Conservation (phyloP, 2,329 filamentous ascomycete genomes). For the Clarireedia paspali region DNA sequence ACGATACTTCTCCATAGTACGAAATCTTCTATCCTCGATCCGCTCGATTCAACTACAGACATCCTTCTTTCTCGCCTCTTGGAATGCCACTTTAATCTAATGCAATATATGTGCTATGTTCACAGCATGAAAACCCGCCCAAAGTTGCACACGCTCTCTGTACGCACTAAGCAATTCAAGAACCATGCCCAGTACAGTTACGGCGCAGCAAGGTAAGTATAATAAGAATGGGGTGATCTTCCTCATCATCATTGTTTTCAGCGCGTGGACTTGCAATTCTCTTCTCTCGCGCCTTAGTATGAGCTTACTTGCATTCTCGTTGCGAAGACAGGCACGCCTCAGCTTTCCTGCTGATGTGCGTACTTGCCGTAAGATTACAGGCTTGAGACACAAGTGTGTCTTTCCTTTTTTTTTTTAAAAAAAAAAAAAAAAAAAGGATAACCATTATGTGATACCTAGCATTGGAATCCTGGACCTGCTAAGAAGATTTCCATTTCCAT, state of each 20-base stretch:
- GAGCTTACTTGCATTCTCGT: background rate
- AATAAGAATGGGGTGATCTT: background rate
- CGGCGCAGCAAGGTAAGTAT: too few relatives aligned
- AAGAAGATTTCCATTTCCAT: too few relatives aligned
- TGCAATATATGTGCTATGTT: background rate
- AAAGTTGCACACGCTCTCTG: background rate
- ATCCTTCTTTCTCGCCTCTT: background rate
- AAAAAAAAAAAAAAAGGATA: too few relatives aligned
- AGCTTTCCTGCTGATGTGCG: background rate
- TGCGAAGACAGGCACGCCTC: background rate
- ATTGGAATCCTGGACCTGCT: too few relatives aligned
- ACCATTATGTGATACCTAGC: too few relatives aligned
- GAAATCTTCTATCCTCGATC: conserved; percentile 6
- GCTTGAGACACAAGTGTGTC: too few relatives aligned
- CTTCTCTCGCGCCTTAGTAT: background rate
- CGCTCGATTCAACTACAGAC: conserved; percentile 7
- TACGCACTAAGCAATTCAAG: background rate
- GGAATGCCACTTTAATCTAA: background rate
- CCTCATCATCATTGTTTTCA: background rate
- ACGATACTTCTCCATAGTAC: background rate
- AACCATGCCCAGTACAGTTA: too few relatives aligned
- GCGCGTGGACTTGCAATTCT: background rate
- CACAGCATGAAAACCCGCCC: background rate
- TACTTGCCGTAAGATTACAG: too few relatives aligned
- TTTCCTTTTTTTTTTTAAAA: too few relatives aligned